phyloP scores from a whole-genome alignment of 345 rosid genomes.

The Sisymbrium irio region DNA sequence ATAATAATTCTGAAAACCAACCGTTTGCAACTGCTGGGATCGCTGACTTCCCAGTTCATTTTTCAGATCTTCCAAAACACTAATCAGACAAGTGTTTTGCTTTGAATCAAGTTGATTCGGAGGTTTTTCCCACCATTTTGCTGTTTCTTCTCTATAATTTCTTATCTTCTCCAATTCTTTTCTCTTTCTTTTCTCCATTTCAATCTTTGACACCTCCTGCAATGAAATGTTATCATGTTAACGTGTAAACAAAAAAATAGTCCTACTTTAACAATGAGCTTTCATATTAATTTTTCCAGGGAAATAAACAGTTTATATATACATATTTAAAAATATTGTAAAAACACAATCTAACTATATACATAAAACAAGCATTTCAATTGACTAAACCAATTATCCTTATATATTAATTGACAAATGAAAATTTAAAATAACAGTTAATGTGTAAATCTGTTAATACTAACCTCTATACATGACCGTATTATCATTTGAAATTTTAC shows the following conservation, averaged over 20 bases:
- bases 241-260: neutral
- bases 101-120: constrained; percentile 27
- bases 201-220: constrained; percentile 27
- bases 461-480: no score
- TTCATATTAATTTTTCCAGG: neutral
- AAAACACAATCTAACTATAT: no score
- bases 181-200: constrained; percentile 40
- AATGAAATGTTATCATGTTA: neutral
- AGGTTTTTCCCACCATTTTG: constrained; percentile 56
- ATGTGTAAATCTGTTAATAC: no score
- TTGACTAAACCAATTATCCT: no score
- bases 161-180: constrained; percentile 32
- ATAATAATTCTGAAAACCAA: neutral
- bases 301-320: neutral
- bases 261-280: neutral
- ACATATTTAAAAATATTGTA: no score
- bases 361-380: no score
- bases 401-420: no score
- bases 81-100: constrained; percentile 38
- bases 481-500: no score
- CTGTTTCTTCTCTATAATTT: constrained; percentile 12
- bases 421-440: no score
- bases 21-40: neutral
- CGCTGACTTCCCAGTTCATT: constrained; percentile 32
- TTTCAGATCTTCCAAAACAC: constrained; percentile 36